A percentile compares a stretch with the other conserved stretches of the same genome.
Conservation (phyloP, 495 filamentous ascomycete genomes). For the Lasiosphaeria miniovina region DNA sequence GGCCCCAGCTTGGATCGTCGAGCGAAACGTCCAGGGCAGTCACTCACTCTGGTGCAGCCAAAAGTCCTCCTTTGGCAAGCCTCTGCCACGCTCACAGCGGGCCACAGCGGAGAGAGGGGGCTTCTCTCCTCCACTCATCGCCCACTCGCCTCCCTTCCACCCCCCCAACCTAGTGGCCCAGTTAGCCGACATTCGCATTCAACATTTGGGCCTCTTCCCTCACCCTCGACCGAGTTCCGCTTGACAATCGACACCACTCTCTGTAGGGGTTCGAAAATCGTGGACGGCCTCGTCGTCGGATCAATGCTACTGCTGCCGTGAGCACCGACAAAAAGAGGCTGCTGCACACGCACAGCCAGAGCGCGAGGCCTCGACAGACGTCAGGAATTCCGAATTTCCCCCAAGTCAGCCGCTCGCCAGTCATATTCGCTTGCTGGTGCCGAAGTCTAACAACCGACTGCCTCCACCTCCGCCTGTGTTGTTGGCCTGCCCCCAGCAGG, state of each 20-base stretch:
- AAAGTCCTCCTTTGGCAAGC: slow-evolving; percentile 16
- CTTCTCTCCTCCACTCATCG: not conserved
- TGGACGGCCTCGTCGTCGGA: no score
- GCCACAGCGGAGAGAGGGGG: slow-evolving; percentile 10
- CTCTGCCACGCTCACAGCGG: slow-evolving; percentile 11
- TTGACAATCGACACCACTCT: no score
- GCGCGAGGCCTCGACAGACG: slow-evolving; percentile 1
- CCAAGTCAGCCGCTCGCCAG: slow-evolving; percentile 11
- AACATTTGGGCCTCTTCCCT: not conserved
- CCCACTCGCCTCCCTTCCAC: not conserved
- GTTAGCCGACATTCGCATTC: not conserved
- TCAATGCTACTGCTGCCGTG: not conserved
- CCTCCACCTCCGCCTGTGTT: slow-evolving; percentile 8
- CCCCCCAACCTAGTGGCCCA: slow-evolving; percentile 5
- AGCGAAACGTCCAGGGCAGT: slow-evolving; percentile 8
- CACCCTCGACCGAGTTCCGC: no score
- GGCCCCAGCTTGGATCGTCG: slow-evolving; percentile 4
- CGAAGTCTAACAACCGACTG: slow-evolving; percentile 20
- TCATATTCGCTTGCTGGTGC: slow-evolving; percentile 15
- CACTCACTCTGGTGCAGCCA: slow-evolving; percentile 9
- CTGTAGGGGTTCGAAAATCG: no score
- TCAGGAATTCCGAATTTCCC: slow-evolving; percentile 4
- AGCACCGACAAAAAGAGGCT: not conserved
- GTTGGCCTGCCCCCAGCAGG: slow-evolving; percentile 5
- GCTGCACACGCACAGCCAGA: not conserved